A percentile compares a stretch with the other conserved stretches of the same genome.
Evolutionary conservation across 2,329 filamentous ascomycete species (phyloP).

Genomic region (Alternaria solani): DNA sequence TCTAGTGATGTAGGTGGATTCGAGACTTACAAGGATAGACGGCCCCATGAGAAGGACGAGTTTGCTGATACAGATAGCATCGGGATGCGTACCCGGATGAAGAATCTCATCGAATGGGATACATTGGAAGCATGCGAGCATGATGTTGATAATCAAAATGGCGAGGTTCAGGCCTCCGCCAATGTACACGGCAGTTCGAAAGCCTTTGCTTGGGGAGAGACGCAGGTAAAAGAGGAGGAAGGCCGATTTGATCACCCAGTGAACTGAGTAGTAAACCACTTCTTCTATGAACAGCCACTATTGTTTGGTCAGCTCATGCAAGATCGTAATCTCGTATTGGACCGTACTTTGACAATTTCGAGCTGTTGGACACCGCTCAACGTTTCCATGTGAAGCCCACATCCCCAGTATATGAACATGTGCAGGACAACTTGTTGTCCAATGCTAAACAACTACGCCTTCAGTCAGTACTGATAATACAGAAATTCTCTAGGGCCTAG

Average conservation of each 20-base stretch:
- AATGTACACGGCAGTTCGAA: conserved; percentile 32
- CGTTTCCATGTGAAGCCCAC: conserved; percentile 17
- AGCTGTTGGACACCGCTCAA: conserved; percentile 12
- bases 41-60: conserved; percentile 40
- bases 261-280: conserved; percentile 42
- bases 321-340: background rate
- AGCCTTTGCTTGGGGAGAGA: conserved; percentile 31
- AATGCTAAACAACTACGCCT: conserved; percentile 14
- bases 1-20: background rate
- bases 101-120: conserved; percentile 42
- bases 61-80: conserved; percentile 35
- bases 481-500: background rate
- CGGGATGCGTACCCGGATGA: conserved; percentile 36
- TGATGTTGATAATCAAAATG: conserved; percentile 34
- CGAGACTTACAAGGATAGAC: conserved; percentile 24
- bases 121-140: conserved; percentile 44
- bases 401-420: conserved; percentile 30
- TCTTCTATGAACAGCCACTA: conserved; percentile 44
- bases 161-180: conserved; percentile 36
- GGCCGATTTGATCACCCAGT: conserved; percentile 45
- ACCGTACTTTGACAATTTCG: background rate
- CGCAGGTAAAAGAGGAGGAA: conserved; percentile 50
- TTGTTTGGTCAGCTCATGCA: background rate
- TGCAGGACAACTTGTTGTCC: conserved; percentile 30
- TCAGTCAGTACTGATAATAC: background rate